phyloP scores from a whole-genome alignment of 169 alveolate species.

The Plasmodium reichenowi region DNA sequence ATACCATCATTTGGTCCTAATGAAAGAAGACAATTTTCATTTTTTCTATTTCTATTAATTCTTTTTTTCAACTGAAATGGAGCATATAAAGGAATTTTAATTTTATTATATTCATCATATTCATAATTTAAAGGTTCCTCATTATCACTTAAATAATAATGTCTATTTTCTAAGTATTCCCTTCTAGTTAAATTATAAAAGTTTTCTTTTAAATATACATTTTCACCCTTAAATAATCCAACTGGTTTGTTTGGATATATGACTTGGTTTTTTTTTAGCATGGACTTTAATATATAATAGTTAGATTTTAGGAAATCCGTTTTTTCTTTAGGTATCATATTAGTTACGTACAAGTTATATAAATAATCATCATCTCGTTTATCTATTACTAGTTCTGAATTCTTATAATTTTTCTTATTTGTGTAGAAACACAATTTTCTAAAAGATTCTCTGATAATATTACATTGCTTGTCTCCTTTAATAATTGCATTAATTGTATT shows the following conservation, averaged over 20 bases:
- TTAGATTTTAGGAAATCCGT: constrained; percentile 36
- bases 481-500: constrained; percentile 20
- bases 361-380: constrained; percentile 58
- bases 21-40: neutral
- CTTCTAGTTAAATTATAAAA: constrained; percentile 40
- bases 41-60: neutral
- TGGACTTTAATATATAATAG: constrained; percentile 43
- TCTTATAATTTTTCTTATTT: constrained; percentile 27
- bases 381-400: constrained; percentile 49
- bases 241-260: constrained; percentile 57
- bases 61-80: constrained; percentile 31
- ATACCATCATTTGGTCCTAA: neutral
- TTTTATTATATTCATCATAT: constrained; percentile 22
- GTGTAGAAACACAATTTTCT: constrained; percentile 6
- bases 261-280: constrained; percentile 65
- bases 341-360: constrained; percentile 31
- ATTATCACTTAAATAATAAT: constrained; percentile 53
- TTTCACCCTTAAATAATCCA: constrained; percentile 69
- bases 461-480: constrained; percentile 18
- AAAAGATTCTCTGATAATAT: constrained; percentile 17
- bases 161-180: constrained; percentile 54
- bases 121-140: constrained; percentile 50
- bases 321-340: constrained; percentile 72
- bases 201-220: constrained; percentile 60
- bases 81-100: constrained; percentile 54